Evolutionary conservation across 73 alveolate genomes (phyloP).

Genomic region (Durusdinium trenchii): DNA sequence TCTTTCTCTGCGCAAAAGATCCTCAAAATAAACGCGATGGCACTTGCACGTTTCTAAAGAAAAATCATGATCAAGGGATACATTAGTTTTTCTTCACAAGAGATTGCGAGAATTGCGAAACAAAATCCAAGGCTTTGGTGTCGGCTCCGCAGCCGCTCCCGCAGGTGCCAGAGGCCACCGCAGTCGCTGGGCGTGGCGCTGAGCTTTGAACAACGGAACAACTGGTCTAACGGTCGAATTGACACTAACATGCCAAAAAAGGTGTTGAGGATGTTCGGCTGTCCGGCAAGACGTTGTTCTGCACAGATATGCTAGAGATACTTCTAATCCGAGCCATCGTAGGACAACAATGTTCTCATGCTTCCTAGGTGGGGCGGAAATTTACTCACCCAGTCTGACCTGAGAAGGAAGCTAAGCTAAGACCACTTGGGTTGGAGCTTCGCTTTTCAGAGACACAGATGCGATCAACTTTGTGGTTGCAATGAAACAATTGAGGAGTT

Average conservation of each 20-base stretch:
- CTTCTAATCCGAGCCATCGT: too few species aligned
- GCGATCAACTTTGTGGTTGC: too few species aligned
- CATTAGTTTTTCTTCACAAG: background rate
- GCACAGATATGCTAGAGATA: background rate
- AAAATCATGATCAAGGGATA: background rate
- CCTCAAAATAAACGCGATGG: too few species aligned
- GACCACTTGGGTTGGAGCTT: too few species aligned
- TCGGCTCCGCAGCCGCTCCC: too few species aligned
- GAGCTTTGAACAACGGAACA: background rate
- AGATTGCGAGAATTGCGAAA: background rate
- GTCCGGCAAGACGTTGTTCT: background rate
- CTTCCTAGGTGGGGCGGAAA: too few species aligned
- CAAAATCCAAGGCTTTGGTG: background rate
- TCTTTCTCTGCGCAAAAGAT: too few species aligned
- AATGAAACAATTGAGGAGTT: too few species aligned
- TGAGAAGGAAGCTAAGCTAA: too few species aligned
- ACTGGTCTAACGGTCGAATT: background rate
- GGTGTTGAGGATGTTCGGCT: background rate
- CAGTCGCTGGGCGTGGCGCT: background rate
- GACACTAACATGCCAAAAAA: background rate
- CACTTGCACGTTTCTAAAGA: background rate
- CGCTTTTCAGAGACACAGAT: too few species aligned
- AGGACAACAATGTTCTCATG: too few species aligned
- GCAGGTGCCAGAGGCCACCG: constrained; percentile 50
- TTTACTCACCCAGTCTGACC: too few species aligned